Evolutionary conservation across 768 basidiomycete genomes (phyloP), one percentile per base, ranked within the genome.

Genomic region (Xanthoconium stramineum): DNA sequence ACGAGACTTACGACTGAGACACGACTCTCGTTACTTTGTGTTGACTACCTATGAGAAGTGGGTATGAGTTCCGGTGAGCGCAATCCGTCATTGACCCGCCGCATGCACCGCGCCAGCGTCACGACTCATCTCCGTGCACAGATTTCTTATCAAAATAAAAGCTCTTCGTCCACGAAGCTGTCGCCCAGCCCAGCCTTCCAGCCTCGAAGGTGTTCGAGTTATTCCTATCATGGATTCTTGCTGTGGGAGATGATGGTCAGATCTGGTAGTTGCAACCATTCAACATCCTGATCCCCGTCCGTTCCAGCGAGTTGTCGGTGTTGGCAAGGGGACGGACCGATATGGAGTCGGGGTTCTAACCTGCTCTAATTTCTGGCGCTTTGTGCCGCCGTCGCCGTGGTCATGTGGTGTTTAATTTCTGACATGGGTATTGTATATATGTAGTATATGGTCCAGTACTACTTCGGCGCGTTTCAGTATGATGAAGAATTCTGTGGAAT

Each of bases 11-110:
- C 65, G 65, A 13, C 20, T 19, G 15, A 44, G 52, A 19, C 11
- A 44, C 33, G 19, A 57, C 7, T 61, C 55, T 42, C 60, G 47
- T 14, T 59, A 44, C 47, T 63, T 63, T 48, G 20, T 57, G 29
- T 40, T 61, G 53, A 63, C 59, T 3, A 60, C 42, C n/a, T 61
- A 65, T 35, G 52, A 63, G 9, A n/a, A 57, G 0, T 60, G 63
- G 61, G 55, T 58, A 6, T 33, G 33, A 33, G 11, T 6, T 33
- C 11, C 5, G 47, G 61, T 64, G 42, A 12, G 35, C 13, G 4
- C 13, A 14, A 10, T 11, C 36, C 36, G 13, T 37, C 36, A 15
- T 14, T 9, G 8, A 37, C 36, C 36, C 10, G 4, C 4, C 14
- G 44, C 43, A 53, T 55, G 43, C 44, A 46, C 37, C 53, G 43